Conservation (phyloP, 2,329 filamentous ascomycete genomes). For the Epichloe sibirici region DNA sequence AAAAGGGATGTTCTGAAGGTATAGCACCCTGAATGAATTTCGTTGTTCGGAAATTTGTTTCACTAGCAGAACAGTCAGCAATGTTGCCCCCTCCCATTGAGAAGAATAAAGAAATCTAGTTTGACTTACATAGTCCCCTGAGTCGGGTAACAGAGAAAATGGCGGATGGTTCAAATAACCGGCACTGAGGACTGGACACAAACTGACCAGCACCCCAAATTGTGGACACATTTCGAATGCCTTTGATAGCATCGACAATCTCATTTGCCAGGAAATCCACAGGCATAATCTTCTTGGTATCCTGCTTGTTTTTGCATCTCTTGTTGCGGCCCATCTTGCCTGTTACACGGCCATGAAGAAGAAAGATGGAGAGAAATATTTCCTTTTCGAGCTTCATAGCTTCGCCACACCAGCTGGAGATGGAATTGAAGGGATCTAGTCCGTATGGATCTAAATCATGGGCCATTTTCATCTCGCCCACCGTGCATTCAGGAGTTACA, state of each 20-base stretch:
- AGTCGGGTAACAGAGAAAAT: conserved; percentile 6
- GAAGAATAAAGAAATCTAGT: neutral
- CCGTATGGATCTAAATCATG: conserved; percentile 5
- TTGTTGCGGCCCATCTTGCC: neutral
- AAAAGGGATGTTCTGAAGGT: conserved; percentile 18
- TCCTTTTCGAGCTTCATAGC: conserved; percentile 8
- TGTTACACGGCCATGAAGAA: conserved; percentile 3
- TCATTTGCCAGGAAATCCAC: conserved; percentile 1
- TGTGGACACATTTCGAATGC: conserved; percentile 1
- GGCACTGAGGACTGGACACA: neutral
- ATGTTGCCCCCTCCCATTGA: neutral
- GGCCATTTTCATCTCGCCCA: conserved; percentile 9
- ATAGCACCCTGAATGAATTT: conserved; percentile 13
- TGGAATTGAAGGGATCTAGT: neutral
- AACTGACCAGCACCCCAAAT: conserved; percentile 12
- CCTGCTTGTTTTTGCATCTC: neutral
- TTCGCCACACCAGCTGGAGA: conserved; percentile 7
- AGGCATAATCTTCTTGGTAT: neutral
- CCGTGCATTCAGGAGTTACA: conserved; percentile 14
- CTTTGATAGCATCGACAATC: neutral
- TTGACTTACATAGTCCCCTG: conserved; percentile 14
- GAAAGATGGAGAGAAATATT: conserved; percentile 7
- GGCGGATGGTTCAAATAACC: conserved; percentile 8
- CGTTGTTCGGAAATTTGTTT: conserved; percentile 10
- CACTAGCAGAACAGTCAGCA: conserved; percentile 11